Base-by-base conservation (phyloP, 139 green algal species). In the Chlorella sp. region DNA sequence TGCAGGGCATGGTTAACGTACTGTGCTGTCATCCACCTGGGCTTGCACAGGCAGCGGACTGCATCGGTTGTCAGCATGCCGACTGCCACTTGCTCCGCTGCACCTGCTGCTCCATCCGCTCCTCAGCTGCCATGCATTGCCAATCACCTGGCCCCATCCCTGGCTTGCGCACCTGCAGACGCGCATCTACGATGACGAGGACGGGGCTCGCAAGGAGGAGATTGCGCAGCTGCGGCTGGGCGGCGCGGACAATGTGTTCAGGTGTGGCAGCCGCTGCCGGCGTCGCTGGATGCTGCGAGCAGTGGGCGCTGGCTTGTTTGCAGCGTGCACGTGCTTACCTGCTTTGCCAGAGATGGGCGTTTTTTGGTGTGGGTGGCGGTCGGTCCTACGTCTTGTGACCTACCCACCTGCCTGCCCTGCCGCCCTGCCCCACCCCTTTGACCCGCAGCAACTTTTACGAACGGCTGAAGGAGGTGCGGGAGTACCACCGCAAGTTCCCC, bases 151-250 rank as follows among this genome's bases (percentile, higher is more conserved):
- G n/a, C n/a, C n/a, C n/a, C n/a, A n/a, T n/a, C n/a, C 62, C 62
- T 32, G 24, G 30, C 62, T 26, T 69, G 62, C 62, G 1, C 28
- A 26, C 30, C n/a, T 19, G n/a, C 89, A 98, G 95, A 82, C 90
- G 9, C 83, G 86, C 5, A 92, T 98, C 6, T 99, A 99, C 80
- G 93, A 96, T 34, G 97, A 99, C 86, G 92, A 94, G 13, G 94
- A 98, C 51, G 90, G 89, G 0, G 86, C 91, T 0, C 82, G 97
- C 5, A 94, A 93, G 73, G 94, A 98, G 80, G 97, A 99, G 76
- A 98, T 99, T 84, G 95, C 93, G 40, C 87, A 89, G 2, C 80
- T 99, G 54, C 94, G 91, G 9, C 89, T 89, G 3, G 76, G 76
- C 26, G 76, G 51, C 8, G 72, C 58, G 13, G 88, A 92, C 46